Base-by-base conservation (phyloP, 2,329 filamentous ascomycete genomes). In the Pleoardoris graminearum region DNA sequence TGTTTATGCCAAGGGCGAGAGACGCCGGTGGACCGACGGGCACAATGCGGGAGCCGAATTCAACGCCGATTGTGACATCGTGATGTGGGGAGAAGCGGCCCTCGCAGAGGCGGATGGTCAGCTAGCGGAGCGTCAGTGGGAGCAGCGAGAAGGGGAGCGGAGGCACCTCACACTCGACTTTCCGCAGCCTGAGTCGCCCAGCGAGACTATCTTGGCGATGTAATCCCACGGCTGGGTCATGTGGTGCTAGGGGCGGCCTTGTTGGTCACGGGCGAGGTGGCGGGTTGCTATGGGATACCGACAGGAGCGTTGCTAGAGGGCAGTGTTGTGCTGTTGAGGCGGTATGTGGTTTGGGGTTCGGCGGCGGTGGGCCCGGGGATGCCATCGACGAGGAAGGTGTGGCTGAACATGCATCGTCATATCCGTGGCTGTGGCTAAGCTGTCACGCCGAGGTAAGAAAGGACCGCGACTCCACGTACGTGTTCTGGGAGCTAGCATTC, bases 181-280 rank as follows among this genome's bases (percentile, higher is more conserved):
- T 69, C 94, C 94, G 71, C 91, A 96, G 72, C 92, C 94, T 39
- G 89, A 94, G 79, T 97, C 94, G 74, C 94, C 94, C 69, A 99
- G 91, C 79, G 91, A 96, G 71, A 97, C 93, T 67, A 99, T 90
- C 78, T 99, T 99, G 75, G 93, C 92, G 72, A 97, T 99, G 80
- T 95, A 97, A 79, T 97, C 91, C 93, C 93, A 97, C 75, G 91
- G 88, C 68, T 86, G 83, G 59, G 80, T 67, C 77, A 80, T 80
- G 39, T 42, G 16, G 8, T 4, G n/a, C n/a, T n/a, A n/a, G n/a
- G 12, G 30, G 30, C 10, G 10, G 30, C 11, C 4, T 12, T 29
- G 10, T 10, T 10, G 30, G 4, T 32, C n/a, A 14, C 11, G 30
- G 10, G 27, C 27, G 7, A 7, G 27, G 27, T 29, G 27, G 27